These are phyloP conservation scores for Mycosarcoma maydis DNA, from an alignment of 1,284 basidiomycete species.

Conservation along the genomic window DNA sequence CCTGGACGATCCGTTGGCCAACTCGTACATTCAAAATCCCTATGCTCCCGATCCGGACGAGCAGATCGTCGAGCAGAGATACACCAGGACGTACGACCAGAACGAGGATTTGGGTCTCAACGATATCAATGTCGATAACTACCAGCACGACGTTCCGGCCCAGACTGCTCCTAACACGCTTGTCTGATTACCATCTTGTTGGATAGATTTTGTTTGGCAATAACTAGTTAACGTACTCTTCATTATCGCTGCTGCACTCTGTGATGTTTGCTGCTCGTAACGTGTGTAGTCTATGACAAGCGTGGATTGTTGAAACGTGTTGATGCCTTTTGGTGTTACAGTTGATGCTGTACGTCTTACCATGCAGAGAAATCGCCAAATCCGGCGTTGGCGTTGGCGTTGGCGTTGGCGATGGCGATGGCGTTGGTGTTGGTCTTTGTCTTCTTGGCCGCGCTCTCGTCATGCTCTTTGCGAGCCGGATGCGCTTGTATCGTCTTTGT, in stretches of 20 bases:
- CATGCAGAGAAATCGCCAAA: slow-evolving; percentile 62
- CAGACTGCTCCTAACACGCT: background rate
- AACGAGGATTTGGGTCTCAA: slow-evolving; percentile 96
- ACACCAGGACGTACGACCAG: slow-evolving; percentile 86
- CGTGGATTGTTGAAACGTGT: too few relatives aligned
- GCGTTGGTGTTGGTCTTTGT: too few relatives aligned
- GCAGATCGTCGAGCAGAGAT: slow-evolving; percentile 73
- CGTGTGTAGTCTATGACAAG: too few relatives aligned
- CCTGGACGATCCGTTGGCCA: slow-evolving; percentile 92
- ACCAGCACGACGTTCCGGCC: slow-evolving; percentile 19
- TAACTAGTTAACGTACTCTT: too few relatives aligned
- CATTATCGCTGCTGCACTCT: too few relatives aligned
- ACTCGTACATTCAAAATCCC: slow-evolving; percentile 94
- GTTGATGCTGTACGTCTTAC: slow-evolving; percentile 16
- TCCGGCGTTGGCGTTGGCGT: too few relatives aligned
- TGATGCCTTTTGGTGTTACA: too few relatives aligned
- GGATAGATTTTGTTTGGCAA: too few relatives aligned
- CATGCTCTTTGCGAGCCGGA: background rate
- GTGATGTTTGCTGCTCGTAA: too few relatives aligned
- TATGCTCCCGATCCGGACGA: slow-evolving; percentile 72
- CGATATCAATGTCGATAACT: slow-evolving; percentile 81
- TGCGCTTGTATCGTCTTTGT: background rate
- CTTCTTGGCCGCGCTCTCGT: slow-evolving; percentile 9
- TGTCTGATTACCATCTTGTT: too few relatives aligned
- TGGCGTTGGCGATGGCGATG: too few relatives aligned